These are phyloP conservation scores for Acrocalymma vagum DNA, from an alignment of 2,329 filamentous ascomycete genomes.

Conservation along the genomic window DNA sequence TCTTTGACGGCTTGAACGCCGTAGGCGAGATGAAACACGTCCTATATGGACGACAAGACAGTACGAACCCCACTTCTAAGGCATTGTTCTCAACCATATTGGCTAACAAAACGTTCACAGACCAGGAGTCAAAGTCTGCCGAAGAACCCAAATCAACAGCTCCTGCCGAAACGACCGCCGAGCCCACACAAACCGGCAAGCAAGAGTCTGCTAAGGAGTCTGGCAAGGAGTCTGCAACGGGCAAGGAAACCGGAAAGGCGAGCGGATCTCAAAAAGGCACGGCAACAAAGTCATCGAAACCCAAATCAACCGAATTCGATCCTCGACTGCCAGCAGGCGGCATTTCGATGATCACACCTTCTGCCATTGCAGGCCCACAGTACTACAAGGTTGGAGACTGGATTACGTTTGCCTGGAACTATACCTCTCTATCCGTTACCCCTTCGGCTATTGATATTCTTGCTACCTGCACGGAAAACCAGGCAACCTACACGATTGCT, in stretches of 20 bases:
- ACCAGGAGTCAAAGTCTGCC: slow-evolving; percentile 15
- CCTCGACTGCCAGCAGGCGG: slow-evolving; percentile 65
- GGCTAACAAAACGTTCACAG: slow-evolving; percentile 11
- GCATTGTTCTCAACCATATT: slow-evolving; percentile 19
- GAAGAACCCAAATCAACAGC: slow-evolving; percentile 6
- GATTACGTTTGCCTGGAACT: slow-evolving; percentile 74
- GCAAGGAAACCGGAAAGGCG: slow-evolving; percentile 27
- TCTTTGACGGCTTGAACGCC: slow-evolving; percentile 40
- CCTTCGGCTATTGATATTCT: slow-evolving; percentile 69
- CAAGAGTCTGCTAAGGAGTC: slow-evolving; percentile 15
- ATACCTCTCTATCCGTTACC: slow-evolving; percentile 68
- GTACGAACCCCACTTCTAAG: slow-evolving; percentile 28
- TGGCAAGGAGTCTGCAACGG: slow-evolving; percentile 11
- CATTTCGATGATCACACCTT: slow-evolving; percentile 69
- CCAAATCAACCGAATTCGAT: slow-evolving; percentile 54
- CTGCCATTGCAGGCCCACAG: slow-evolving; percentile 55
- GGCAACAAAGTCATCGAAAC: slow-evolving; percentile 25
- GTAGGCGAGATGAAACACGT: slow-evolving; percentile 36
- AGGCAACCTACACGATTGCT: slow-evolving; percentile 68
- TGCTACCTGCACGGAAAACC: slow-evolving; percentile 67
- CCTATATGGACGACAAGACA: slow-evolving; percentile 41
- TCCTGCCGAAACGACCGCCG: slow-evolving; percentile 20
- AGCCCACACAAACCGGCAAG: slow-evolving; percentile 22
- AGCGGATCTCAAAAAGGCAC: slow-evolving; percentile 25
- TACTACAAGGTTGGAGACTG: slow-evolving; percentile 72